These are phyloP conservation scores for Biscutella laevigata DNA, from an alignment of 441 rosid species.

Conservation along the genomic window DNA sequence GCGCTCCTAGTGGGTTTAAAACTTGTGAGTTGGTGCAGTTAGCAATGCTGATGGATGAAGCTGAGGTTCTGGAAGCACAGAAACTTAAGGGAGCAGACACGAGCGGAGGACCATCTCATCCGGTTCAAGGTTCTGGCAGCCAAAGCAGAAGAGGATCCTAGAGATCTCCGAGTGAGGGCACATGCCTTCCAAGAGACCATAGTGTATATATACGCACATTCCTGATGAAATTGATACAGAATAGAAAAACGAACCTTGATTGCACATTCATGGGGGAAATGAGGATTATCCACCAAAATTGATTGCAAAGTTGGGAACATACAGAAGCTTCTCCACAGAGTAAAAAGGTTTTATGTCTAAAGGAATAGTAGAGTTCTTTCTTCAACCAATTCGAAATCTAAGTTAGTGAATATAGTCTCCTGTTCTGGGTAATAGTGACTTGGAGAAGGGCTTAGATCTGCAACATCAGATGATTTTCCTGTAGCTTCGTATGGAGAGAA, in stretches of 20 bases:
- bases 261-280: background rate
- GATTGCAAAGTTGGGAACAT: background rate
- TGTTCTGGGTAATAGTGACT: background rate
- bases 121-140: constrained; percentile 33
- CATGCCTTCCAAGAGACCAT: too few species aligned
- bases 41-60: constrained; percentile 48
- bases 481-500: constrained; percentile 54
- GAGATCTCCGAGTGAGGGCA: background rate
- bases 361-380: background rate
- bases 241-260: background rate
- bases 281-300: too few species aligned
- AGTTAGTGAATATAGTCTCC: background rate
- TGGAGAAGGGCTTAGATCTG: constrained; percentile 25
- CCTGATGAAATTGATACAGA: background rate
- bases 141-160: constrained; percentile 42
- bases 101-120: constrained; percentile 32
- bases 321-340: background rate
- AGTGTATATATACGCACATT: too few species aligned
- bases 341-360: background rate
- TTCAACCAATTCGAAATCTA: background rate
- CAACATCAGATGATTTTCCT: constrained; percentile 41
- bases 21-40: constrained; percentile 35
- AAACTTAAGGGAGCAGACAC: constrained; percentile 34
- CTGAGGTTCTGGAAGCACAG: constrained; percentile 49
- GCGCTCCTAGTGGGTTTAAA: background rate